Evolutionary conservation across 257 asterid genomes (phyloP).

Genomic region (Cinchona pubescens): DNA sequence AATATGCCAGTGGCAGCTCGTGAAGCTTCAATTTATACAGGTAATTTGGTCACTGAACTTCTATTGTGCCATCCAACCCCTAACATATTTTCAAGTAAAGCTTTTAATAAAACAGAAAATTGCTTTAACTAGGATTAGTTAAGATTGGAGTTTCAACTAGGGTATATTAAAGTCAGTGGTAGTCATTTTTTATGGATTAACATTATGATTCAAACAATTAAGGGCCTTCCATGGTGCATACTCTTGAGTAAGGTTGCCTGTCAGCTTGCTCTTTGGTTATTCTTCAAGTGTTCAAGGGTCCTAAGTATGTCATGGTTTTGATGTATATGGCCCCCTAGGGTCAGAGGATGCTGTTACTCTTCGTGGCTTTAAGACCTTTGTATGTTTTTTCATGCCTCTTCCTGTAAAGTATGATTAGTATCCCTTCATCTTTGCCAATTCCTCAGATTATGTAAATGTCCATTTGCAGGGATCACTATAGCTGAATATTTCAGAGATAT

Average conservation of each 20-base stretch:
- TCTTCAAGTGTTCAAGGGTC: background rate
- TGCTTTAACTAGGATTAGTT: no score
- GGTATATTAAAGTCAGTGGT: background rate
- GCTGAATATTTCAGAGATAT: constrained; percentile 99
- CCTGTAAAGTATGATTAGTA: background rate
- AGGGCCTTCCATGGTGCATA: background rate
- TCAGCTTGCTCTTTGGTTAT: background rate
- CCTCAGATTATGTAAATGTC: constrained; percentile 21
- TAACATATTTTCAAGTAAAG: background rate
- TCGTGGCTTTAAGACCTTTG: background rate
- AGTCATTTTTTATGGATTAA: background rate
- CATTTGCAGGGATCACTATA: constrained; percentile 81
- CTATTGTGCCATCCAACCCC: constrained; percentile 3
- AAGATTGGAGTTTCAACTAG: background rate
- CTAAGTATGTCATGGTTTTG: background rate
- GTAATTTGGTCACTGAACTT: constrained; percentile 30
- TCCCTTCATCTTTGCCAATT: background rate
- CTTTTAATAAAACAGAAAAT: background rate
- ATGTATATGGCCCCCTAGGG: background rate
- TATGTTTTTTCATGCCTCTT: background rate
- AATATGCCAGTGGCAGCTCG: constrained; percentile 99
- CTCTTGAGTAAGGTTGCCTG: background rate
- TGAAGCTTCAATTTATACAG: constrained; percentile 98
- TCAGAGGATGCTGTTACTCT: background rate
- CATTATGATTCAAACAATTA: background rate